A percentile compares a stretch with the other conserved stretches of the same genome.
Evolutionary conservation across 2,329 filamentous ascomycete species (phyloP).

Genomic region (Calonectria leucothoes): DNA sequence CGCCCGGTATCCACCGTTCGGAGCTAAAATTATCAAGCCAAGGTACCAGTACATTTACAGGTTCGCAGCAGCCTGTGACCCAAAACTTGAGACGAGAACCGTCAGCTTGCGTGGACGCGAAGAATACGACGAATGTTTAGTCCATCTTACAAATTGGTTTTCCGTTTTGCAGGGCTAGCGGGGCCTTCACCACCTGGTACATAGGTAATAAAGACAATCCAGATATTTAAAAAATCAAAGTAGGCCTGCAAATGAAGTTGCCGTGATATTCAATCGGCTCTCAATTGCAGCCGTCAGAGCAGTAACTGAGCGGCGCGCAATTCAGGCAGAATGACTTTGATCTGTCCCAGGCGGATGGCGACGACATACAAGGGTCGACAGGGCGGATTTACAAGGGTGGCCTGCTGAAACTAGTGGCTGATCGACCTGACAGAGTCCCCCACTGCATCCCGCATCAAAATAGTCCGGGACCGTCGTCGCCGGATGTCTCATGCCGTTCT

Average conservation of each 20-base stretch:
- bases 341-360: background rate
- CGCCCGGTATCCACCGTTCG: background rate
- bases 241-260: background rate
- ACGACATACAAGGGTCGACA: background rate
- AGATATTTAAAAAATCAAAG: background rate
- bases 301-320: background rate
- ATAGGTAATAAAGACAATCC: too few relatives aligned
- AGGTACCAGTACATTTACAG: background rate
- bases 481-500: background rate
- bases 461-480: background rate
- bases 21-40: background rate
- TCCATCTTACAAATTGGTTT: background rate
- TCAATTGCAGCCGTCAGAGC: background rate
- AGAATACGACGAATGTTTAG: background rate
- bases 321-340: background rate
- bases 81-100: background rate
- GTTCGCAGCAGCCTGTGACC: background rate
- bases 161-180: background rate
- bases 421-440: background rate
- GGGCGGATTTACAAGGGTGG: background rate
- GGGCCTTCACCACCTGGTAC: background rate
- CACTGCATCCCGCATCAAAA: background rate
- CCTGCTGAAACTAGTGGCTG: background rate
- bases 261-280: background rate
- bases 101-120: background rate